These are phyloP conservation scores for Alternaria sp. DNA, from an alignment of 2,329 filamentous ascomycete genomes.

Conservation along the genomic window DNA sequence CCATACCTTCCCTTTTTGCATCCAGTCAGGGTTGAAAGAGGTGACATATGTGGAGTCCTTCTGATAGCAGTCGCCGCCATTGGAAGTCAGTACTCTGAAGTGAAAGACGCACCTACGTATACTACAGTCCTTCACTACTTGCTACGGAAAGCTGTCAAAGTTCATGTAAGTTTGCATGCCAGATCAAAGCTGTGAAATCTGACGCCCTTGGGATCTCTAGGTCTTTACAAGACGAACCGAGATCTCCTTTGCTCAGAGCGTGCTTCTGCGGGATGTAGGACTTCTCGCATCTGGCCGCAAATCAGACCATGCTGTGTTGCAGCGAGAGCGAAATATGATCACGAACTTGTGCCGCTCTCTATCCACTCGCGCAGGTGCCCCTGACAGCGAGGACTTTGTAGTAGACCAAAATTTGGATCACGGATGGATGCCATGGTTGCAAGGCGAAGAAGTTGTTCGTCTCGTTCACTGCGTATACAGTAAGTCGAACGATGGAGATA, in stretches of 20 bases:
- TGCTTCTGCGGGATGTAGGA: background rate
- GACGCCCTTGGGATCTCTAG: background rate
- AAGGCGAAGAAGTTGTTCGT: background rate
- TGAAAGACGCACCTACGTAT: background rate
- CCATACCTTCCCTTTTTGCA: slow-evolving; percentile 6
- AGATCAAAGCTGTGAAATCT: background rate
- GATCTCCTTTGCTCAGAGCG: background rate
- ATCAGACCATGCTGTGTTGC: background rate
- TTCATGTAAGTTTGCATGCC: background rate
- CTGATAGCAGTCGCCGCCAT: slow-evolving; percentile 2
- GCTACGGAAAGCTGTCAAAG: slow-evolving; percentile 1
- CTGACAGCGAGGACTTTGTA: background rate
- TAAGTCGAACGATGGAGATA: background rate
- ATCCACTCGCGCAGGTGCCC: background rate
- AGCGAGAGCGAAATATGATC: background rate
- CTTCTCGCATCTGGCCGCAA: background rate
- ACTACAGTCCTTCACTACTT: background rate
- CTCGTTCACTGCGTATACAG: background rate
- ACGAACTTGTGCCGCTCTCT: background rate
- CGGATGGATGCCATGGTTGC: background rate
- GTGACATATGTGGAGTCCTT: slow-evolving; percentile 1
- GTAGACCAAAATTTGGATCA: background rate
- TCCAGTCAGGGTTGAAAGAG: background rate
- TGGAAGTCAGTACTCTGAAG: slow-evolving; percentile 9
- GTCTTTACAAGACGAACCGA: background rate